phyloP scores from a whole-genome alignment of 371 early-diverging fungal species.

The Apophysomyces sp. region DNA sequence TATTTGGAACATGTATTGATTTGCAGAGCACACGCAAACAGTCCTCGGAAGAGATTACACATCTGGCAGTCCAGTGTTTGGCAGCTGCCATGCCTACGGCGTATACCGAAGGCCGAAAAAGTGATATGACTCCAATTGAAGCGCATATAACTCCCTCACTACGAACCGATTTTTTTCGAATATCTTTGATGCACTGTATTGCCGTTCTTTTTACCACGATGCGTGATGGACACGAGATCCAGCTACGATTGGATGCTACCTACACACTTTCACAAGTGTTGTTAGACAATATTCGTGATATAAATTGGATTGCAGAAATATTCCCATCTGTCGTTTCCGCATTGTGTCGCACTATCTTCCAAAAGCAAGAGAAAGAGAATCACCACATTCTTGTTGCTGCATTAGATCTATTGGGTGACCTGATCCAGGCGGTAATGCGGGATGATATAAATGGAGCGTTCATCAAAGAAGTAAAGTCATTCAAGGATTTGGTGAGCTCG shows the following conservation, averaged over 20 bases:
- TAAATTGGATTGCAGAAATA: slow-evolving; percentile 32
- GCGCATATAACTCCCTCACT: background rate
- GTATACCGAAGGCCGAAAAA: slow-evolving; percentile 11
- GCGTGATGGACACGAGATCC: slow-evolving; percentile 22
- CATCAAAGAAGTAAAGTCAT: slow-evolving; percentile 12
- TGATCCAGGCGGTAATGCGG: slow-evolving; percentile 33
- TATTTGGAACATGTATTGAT: slow-evolving; percentile 25
- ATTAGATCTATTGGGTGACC: slow-evolving; percentile 34
- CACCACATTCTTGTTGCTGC: slow-evolving; percentile 41
- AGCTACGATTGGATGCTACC: slow-evolving; percentile 40
- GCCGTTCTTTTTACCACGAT: slow-evolving; percentile 2
- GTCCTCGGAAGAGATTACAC: slow-evolving; percentile 38
- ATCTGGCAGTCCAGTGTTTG: slow-evolving; percentile 35
- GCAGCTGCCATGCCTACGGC: slow-evolving; percentile 23
- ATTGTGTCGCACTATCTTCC: slow-evolving; percentile 34
- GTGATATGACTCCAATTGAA: background rate
- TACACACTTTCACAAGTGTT: slow-evolving; percentile 26
- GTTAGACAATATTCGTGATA: slow-evolving; percentile 28
- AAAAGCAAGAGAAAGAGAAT: slow-evolving; percentile 48
- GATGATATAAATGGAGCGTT: slow-evolving; percentile 31
- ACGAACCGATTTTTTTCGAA: background rate
- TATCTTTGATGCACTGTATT: background rate
- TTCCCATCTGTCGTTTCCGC: slow-evolving; percentile 49
- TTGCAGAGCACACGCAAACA: background rate
- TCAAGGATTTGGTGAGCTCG: slow-evolving; percentile 22